Percentiles rank a stretch among this genome's conserved stretches.
Evolutionary conservation across 306 rosid species (phyloP).

Genomic region (Inga laurina): DNA sequence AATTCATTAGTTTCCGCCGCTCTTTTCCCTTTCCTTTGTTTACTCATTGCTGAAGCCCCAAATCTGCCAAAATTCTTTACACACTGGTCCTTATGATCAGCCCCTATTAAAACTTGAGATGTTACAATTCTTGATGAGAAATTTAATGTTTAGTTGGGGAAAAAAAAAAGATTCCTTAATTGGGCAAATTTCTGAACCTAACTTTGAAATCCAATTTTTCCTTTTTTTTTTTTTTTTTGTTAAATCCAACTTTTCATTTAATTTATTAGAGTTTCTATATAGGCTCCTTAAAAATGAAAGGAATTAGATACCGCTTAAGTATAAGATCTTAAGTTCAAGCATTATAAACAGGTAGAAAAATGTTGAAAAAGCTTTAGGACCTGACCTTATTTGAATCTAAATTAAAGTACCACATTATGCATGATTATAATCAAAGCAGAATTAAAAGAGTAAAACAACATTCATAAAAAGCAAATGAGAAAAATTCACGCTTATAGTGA

Average conservation of each 20-base stretch:
- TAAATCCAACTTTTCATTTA: background rate
- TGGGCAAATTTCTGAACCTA: background rate
- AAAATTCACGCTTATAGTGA: conserved; percentile 23
- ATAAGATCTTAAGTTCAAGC: background rate
- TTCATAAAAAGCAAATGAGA: background rate
- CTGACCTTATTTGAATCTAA: background rate
- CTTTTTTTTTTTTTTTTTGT: no score
- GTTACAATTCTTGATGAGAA: background rate
- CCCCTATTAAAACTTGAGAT: background rate
- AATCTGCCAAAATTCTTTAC: background rate
- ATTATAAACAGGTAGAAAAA: background rate
- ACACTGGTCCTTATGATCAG: background rate
- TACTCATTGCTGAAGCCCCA: no score
- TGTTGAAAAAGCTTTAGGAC: background rate
- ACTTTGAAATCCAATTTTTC: background rate
- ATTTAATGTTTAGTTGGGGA: background rate
- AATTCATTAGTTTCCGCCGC: no score
- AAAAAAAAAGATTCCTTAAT: background rate
- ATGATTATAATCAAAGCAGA: background rate
- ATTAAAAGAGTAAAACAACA: background rate
- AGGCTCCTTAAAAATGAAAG: background rate
- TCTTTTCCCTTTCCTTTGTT: no score
- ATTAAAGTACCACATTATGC: background rate
- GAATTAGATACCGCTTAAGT: background rate
- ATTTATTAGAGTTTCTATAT: no score